A percentile compares a stretch with the other conserved stretches of the same genome.
These are phyloP conservation scores for Brassica nigra DNA, from an alignment of 345 rosid species.

Conservation along the genomic window DNA sequence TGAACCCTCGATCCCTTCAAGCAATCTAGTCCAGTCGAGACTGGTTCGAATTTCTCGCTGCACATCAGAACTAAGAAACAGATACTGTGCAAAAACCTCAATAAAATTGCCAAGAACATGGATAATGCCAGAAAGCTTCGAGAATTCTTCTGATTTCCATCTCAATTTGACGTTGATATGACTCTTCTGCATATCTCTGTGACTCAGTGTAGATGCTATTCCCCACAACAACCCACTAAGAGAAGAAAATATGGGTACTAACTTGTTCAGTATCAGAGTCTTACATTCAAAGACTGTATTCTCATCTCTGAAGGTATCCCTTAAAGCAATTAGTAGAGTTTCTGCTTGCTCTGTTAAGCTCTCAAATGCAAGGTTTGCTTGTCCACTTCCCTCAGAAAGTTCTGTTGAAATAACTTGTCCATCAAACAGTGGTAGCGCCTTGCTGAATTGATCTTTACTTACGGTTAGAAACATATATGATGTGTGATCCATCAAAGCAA, in stretches of 20 bases:
- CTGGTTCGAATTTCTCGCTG: conserved; percentile 35
- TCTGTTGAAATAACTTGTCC: conserved; percentile 36
- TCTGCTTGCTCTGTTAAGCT: conserved; percentile 61
- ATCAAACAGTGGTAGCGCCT: conserved; percentile 36
- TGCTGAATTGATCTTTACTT: conserved; percentile 50
- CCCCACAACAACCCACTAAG: conserved; percentile 88
- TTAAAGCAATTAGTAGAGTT: conserved; percentile 46
- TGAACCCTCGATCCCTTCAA: conserved; percentile 39
- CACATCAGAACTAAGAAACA: conserved; percentile 47
- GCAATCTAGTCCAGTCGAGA: conserved; percentile 36
- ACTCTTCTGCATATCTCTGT: conserved; percentile 40
- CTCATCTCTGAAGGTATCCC: conserved; percentile 41
- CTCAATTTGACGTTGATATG: conserved; percentile 44
- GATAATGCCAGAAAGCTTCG: conserved; percentile 42
- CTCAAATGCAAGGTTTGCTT: conserved; percentile 47
- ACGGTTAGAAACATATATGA: conserved; percentile 57
- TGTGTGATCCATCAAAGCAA: conserved; percentile 83
- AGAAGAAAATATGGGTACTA: conserved; percentile 61
- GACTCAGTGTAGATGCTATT: conserved; percentile 58
- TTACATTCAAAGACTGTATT: conserved; percentile 36
- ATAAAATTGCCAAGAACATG: conserved; percentile 51
- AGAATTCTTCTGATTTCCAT: conserved; percentile 48
- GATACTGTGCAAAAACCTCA: conserved; percentile 41
- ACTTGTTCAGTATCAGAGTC: conserved; percentile 47
- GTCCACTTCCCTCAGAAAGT: conserved; percentile 49